Conservation (phyloP, 495 filamentous ascomycete species). For the Neurospora sp. region DNA sequence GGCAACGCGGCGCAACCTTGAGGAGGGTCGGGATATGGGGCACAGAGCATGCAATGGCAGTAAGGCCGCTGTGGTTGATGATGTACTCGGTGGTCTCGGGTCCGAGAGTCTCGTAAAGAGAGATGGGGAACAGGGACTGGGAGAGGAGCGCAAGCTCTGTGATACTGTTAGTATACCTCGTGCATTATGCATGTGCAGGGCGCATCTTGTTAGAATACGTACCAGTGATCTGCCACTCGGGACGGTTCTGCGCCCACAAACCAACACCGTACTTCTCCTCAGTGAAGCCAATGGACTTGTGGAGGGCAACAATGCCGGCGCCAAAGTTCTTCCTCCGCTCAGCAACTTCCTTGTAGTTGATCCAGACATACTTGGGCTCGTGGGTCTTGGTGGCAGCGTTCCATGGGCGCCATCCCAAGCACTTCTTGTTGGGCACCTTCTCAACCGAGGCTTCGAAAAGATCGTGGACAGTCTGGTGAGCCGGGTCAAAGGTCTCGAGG, state of each 20-base stretch:
- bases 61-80: slow-evolving; percentile 75
- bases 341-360: slow-evolving; percentile 72
- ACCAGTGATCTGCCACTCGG: slow-evolving; percentile 96
- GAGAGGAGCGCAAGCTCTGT: slow-evolving; percentile 82
- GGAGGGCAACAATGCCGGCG: slow-evolving; percentile 74
- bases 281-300: slow-evolving; percentile 56
- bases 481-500: slow-evolving; percentile 63
- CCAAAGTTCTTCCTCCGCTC: slow-evolving; percentile 75
- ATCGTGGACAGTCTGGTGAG: slow-evolving; percentile 65
- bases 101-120: slow-evolving; percentile 92
- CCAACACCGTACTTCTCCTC: slow-evolving; percentile 73
- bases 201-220: slow-evolving; percentile 11
- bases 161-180: neutral
- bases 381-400: slow-evolving; percentile 65
- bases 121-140: slow-evolving; percentile 82
- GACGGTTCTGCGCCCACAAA: slow-evolving; percentile 90
- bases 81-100: slow-evolving; percentile 89
- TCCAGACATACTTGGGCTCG: slow-evolving; percentile 68
- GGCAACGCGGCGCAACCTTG: slow-evolving; percentile 68
- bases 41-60: slow-evolving; percentile 68
- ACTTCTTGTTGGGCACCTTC: slow-evolving; percentile 48
- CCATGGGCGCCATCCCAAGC: slow-evolving; percentile 75
- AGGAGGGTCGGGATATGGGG: slow-evolving; percentile 80
- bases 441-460: slow-evolving; percentile 62
- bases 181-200: neutral